phyloP scores from a whole-genome alignment of 2,329 filamentous ascomycete species.

The Colletotrichum neosansevieriae region DNA sequence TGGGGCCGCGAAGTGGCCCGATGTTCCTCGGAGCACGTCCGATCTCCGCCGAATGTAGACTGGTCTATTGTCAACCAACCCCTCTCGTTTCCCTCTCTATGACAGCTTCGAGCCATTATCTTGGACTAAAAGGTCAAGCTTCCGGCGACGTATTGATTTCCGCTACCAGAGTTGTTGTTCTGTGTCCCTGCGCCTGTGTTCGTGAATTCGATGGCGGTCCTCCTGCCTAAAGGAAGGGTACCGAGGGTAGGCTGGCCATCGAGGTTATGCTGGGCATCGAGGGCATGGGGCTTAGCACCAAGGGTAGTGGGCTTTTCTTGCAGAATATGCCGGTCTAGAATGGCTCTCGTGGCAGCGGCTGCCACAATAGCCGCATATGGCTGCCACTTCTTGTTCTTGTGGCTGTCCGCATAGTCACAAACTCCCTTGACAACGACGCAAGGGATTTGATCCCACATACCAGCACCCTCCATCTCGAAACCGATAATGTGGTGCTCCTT shows the following conservation, averaged over 20 bases:
- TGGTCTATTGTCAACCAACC: too few relatives aligned
- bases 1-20: not conserved
- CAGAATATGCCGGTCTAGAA: constrained; percentile 12
- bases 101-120: too few relatives aligned
- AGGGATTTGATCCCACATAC: constrained; percentile 48
- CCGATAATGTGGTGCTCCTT: constrained; percentile 43
- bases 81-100: too few relatives aligned
- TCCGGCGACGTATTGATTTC: not conserved
- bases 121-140: not conserved
- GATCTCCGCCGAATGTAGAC: too few relatives aligned
- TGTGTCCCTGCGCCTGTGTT: not conserved
- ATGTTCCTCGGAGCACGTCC: too few relatives aligned
- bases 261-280: too few relatives aligned
- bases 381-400: constrained; percentile 47
- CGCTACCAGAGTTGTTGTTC: not conserved
- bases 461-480: constrained; percentile 53
- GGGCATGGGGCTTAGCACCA: too few relatives aligned
- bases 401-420: constrained; percentile 54
- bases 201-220: not conserved
- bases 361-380: constrained; percentile 38
- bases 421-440: constrained; percentile 54
- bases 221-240: too few relatives aligned
- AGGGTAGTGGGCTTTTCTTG: not conserved
- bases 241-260: too few relatives aligned
- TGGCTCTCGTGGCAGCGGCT: constrained; percentile 32